Conservation (phyloP, 495 filamentous ascomycete genomes). For the Penicilliopsis zonata region DNA sequence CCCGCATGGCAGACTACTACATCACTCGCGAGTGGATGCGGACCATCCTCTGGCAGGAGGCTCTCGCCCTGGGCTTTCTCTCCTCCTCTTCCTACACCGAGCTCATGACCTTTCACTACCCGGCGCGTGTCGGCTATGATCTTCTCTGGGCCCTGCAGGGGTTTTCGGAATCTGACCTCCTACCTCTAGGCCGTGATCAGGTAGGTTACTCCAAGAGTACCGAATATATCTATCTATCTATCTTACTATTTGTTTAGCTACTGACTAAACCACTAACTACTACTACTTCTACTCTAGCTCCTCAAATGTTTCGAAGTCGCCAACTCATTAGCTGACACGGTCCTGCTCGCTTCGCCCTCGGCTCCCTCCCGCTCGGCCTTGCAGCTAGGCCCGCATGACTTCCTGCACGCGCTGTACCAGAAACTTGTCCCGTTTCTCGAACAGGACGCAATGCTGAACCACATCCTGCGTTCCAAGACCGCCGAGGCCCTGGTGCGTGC, state of each 20-base stretch:
- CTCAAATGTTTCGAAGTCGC: conserved; percentile 23
- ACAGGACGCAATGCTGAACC: conserved; percentile 14
- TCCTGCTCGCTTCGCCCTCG: conserved; percentile 10
- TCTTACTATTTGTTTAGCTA: too few species aligned
- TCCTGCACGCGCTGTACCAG: conserved; percentile 20
- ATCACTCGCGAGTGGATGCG: conserved; percentile 53
- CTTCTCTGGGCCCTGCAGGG: conserved; percentile 35
- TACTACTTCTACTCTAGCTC: too few species aligned
- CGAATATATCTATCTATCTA: too few species aligned
- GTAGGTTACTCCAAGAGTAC: conserved; percentile 7
- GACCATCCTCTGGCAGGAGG: conserved; percentile 67
- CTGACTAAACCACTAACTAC: too few species aligned
- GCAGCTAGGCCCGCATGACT: conserved; percentile 16
- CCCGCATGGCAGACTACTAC: conserved; percentile 17
- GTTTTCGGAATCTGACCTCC: conserved; percentile 15
- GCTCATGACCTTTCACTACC: conserved; percentile 58
- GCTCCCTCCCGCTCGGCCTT: conserved; percentile 1
- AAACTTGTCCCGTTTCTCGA: conserved; percentile 19
- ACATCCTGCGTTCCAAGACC: conserved; percentile 18
- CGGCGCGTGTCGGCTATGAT: conserved; percentile 57
- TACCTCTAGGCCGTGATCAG: conserved; percentile 22
- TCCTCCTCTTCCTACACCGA: conserved; percentile 40
- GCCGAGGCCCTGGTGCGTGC: conserved; percentile 16
- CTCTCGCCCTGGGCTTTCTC: conserved; percentile 35
- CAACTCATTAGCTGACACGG: conserved; percentile 21